Base-by-base conservation (phyloP, 2,329 filamentous ascomycete genomes). In the Colletotrichum salicis region DNA sequence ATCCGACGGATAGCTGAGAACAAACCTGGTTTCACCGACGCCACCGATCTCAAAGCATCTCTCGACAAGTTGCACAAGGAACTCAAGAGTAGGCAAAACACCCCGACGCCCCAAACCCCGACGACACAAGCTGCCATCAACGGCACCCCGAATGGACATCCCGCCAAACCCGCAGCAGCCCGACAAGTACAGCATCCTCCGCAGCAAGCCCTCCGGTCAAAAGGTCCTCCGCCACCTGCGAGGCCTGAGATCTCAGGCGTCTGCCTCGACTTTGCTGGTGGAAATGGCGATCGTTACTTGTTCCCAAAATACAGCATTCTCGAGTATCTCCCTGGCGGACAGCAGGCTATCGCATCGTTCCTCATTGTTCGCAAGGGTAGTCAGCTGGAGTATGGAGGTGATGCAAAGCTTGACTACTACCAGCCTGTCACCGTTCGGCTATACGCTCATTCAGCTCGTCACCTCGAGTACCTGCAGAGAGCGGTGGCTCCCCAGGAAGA, bases 251-350 rank as follows among this genome's bases (percentile, higher is more conserved):
- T 92, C 55, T 87, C 90, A 1, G 90, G 90, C n/a, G 84, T 93
- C 15, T 88, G 92, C 1, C 88, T 94, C 72, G 91, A 94, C 75
- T 94, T 94, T 79, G 79, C 84, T 5, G 88, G 88, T 58, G 91
- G 91, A 41, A 90, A 85, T 3, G 93, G 92, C 57, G 93, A 96
- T 79, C 89, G 93, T 31, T 95, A 93, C 78, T 83, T 94, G 59
- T 95, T 96, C 74, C 94, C 94, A 2, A 93, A 91, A 75, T 92
- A 93, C 78, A 93, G 91, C 80, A 92, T 96, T 41, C 80, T 96
- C 61, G 93, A 96, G 78, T 91, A 90, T 77, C 83, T 91, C 1
- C 78, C 84, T 11, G 80, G 84, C 4, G 88, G 88, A 2, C 88
- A 89, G 62, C 87, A 91, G 69, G 87, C 93, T 2, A 87, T 94